These are phyloP conservation scores for Serendipita sp. DNA, from an alignment of 768 basidiomycete genomes.

Conservation along the genomic window DNA sequence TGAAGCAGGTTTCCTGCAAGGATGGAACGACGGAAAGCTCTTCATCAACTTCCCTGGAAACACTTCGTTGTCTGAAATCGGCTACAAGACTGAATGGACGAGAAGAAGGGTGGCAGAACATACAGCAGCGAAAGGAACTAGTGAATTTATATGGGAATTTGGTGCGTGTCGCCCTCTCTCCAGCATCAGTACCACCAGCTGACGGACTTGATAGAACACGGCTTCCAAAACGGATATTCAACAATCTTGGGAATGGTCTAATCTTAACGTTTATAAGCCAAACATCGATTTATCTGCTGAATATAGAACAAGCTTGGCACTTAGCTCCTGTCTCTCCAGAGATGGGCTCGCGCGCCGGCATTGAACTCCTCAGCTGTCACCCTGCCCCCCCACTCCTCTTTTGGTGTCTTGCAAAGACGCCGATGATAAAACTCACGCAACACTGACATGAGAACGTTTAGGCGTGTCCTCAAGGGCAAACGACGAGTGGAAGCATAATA, in stretches of 20 bases:
- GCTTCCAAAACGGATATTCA: neutral
- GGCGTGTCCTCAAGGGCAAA: too few species aligned
- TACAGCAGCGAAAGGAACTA: constrained; percentile 24
- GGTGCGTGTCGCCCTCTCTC: constrained; percentile 25
- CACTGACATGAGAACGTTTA: too few species aligned
- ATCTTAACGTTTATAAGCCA: too few species aligned
- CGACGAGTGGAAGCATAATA: too few species aligned
- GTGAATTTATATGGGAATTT: constrained; percentile 47
- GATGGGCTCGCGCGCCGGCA: too few species aligned
- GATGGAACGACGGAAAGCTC: constrained; percentile 54
- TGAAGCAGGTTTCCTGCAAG: constrained; percentile 43
- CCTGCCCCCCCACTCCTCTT: too few species aligned
- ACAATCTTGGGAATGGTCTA: neutral
- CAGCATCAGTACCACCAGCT: neutral
- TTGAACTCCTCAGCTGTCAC: too few species aligned
- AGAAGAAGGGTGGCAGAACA: constrained; percentile 31
- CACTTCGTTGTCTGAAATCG: constrained; percentile 36
- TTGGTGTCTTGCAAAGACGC: too few species aligned
- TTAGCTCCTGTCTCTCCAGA: too few species aligned
- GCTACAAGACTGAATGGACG: constrained; percentile 49
- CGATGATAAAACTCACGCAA: too few species aligned
- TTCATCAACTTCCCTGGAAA: constrained; percentile 29
- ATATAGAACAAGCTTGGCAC: too few species aligned
- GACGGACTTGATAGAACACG: neutral
- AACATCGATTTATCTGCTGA: too few species aligned